These are phyloP conservation scores for Penicillium oxalicum DNA, from an alignment of 2,329 filamentous ascomycete species.

Conservation along the genomic window DNA sequence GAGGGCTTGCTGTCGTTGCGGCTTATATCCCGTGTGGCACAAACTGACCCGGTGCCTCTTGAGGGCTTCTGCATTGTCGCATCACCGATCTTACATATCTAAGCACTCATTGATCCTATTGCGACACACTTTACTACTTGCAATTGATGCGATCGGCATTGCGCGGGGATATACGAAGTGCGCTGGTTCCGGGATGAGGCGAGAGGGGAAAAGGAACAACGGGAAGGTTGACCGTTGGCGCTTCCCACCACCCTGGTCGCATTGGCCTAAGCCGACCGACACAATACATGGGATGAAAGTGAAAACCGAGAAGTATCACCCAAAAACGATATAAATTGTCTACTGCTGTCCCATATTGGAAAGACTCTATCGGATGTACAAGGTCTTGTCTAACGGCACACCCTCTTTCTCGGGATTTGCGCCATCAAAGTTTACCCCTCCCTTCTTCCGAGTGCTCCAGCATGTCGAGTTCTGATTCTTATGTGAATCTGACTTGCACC, in stretches of 20 bases:
- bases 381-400: no score
- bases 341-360: no score
- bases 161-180: constrained; percentile 6
- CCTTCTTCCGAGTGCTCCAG: background rate
- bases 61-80: constrained; percentile 16
- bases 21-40: background rate
- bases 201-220: background rate
- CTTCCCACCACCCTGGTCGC: background rate
- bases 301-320: no score
- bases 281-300: no score
- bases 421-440: constrained; percentile 21
- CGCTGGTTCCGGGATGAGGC: background rate
- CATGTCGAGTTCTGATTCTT: no score
- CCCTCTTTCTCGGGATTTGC: constrained; percentile 21
- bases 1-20: background rate
- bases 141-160: constrained; percentile 3
- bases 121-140: constrained; percentile 12
- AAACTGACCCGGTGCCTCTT: constrained; percentile 4
- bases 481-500: no score
- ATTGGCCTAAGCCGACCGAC: no score
- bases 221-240: constrained; percentile 2
- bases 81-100: constrained; percentile 7
- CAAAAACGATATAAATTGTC: no score
- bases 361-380: no score
- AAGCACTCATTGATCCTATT: background rate